A percentile compares a stretch with the other conserved stretches of the same genome.
These are phyloP conservation scores for Aphanomyces cochlioides DNA, from an alignment of 352 stramenopile species.

Conservation along the genomic window DNA sequence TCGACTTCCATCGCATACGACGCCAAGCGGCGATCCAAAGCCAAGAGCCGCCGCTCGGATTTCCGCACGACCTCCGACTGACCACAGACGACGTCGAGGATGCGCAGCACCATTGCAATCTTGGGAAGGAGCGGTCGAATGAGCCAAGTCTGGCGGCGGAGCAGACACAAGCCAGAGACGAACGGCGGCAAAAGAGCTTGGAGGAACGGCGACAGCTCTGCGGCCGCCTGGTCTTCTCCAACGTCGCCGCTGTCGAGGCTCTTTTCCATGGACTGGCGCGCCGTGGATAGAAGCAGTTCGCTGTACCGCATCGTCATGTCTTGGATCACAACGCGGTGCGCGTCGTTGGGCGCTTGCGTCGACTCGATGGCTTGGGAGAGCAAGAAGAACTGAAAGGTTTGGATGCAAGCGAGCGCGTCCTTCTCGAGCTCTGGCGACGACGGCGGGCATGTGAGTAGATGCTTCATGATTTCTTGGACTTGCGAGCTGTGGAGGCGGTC, in stretches of 20 bases:
- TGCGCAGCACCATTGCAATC: conserved; percentile 57
- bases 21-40: conserved; percentile 58
- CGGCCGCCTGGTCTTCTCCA: conserved; percentile 34
- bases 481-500: conserved; percentile 18
- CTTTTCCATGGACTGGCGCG: conserved; percentile 47
- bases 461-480: conserved; percentile 21
- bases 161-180: conserved; percentile 69
- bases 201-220: conserved; percentile 37
- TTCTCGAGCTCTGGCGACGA: not conserved
- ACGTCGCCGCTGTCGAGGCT: conserved; percentile 34
- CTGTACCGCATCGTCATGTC: conserved; percentile 63
- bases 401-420: conserved; percentile 47
- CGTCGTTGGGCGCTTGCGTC: conserved; percentile 40
- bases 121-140: conserved; percentile 62
- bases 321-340: conserved; percentile 54
- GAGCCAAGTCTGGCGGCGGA: conserved; percentile 77
- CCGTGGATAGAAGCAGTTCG: conserved; percentile 58
- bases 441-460: conserved; percentile 3
- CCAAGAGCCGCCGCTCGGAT: conserved; percentile 56
- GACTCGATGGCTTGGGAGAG: conserved; percentile 68
- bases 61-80: conserved; percentile 58
- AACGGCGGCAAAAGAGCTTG: conserved; percentile 73
- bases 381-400: conserved; percentile 73
- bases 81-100: conserved; percentile 70
- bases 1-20: conserved; percentile 59